Base-by-base conservation (phyloP, 768 basidiomycete genomes). In the Trametes coccinea region DNA sequence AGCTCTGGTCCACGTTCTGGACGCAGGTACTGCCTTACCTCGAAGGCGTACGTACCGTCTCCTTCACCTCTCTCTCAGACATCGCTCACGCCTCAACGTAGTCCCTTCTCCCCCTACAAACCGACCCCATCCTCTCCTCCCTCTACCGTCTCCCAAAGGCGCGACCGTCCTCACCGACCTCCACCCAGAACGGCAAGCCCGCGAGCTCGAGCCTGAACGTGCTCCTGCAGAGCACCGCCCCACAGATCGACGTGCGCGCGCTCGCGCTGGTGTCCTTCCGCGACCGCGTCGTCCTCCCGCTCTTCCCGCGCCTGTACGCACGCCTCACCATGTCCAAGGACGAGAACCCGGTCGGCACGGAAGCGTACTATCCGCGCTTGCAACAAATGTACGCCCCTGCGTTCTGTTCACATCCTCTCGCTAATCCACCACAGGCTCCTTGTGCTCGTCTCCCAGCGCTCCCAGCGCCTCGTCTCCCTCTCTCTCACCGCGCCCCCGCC, bases 1-100 rank as follows among this genome's bases (percentile, higher is more conserved):
- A 95, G 67, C 80, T 91, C 16, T 98, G 95, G 94, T 84, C 82
- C 13, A 95, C 96, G 79, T 97, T 97, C 75, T 96, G 92, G 89
- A 90, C 90, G 67, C 87, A 91, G 62, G 87, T 94, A 30, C 77
- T 95, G 6, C 89, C 92, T 7, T 95, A 94, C 70, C 78, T 93
- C 37, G 92, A 94, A 80, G 92, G 91, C 56, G 92, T 93, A 67
- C 70, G 87, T 80, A 77, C 22, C 56, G 11, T 16, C 59, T 69
- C 77, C 39, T 11, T 33, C 77, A 76, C 75, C 78, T 13, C 75
- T 76, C 17, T 61, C 78, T 22, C 76, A 75, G 70, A 79, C 74
- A 14, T 74, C 78, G 5, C 27, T 14, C 34, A 29, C 22, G 1
- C 22, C 22, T 22, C 22, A 22, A 22, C 22, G 22, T 14, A 86